Base-by-base conservation (phyloP, 108 stramenopile genomes). In the Pelagomonas calceolata region DNA sequence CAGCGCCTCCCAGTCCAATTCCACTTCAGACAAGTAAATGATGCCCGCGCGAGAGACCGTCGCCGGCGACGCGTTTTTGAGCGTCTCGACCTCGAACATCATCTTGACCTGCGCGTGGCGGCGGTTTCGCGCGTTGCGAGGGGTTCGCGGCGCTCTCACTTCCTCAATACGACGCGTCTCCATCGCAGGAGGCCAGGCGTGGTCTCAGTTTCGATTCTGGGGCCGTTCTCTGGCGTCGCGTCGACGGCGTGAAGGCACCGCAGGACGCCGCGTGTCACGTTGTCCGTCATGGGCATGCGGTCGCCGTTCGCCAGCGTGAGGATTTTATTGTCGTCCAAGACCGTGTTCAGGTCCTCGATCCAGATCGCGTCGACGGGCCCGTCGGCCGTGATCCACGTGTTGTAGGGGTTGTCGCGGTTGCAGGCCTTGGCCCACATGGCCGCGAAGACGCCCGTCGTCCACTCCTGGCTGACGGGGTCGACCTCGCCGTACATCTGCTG, bases 301-400 rank as follows among this genome's bases (percentile, higher is more conserved):
- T 94, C 93, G 34, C 93, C 93, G 69, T 91, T 92, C 44, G 93
- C 91, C 32, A 94, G 71, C 30, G 92, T 93, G 15, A 94, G 85
- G 64, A 94, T 87, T 66, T 80, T 87, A 75, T 93, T 94, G 75
- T 94, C 93, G 77, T 93, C 92, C 10, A 94, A 75, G 17, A 93
- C 93, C 30, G 91, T 92, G 76, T 94, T 92, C 29, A 94, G 88
- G 78, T 92, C 92, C 80, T 94, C 93, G 66, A 93, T 94, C 93
- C 93, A 94, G 75, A 92, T 94, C 26, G 92, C 90, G 82, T 94
- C 93, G 30, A 94, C 93, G 31, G 93, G 93, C 0, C 93, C 93
- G 77, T 94, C 93, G 66, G 89, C 90, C 70, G 91, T 91, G 75
- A 94, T 90, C 92, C 92, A 92, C 0, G 92, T 92, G 78, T 90